Evolutionary conservation across 2,329 filamentous ascomycete species (phyloP), one percentile per base, ranked within the genome.

Genomic region (Fusarium kyushuense): DNA sequence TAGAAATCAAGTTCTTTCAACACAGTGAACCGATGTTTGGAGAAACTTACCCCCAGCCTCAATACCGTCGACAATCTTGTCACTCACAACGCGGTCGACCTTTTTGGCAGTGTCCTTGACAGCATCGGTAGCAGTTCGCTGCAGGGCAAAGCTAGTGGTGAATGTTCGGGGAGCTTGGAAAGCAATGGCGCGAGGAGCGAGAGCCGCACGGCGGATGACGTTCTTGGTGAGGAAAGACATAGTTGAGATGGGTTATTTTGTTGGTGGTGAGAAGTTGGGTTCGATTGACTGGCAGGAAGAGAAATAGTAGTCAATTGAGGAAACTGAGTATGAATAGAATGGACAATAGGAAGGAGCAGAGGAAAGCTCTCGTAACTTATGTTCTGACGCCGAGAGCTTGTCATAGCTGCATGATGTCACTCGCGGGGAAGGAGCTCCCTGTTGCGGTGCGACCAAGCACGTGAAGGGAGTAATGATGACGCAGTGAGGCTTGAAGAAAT

Each of bases 51-150:
- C 77, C 48, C 84, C 84, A 46, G 81, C 79, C 69, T 90, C 82
- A 74, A 91, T 88, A 17, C 86, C 87, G 38, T 87, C 85, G 29
- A 89, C 85, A 19, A 90, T 74, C 75, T 88, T 89, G 75, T 88
- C 84, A 61, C 85, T 84, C 41, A 90, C 86, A 49, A 80, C 82
- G 30, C 86, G 82, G 79, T 90, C 87, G 8, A 89, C 86, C 8
- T 78, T 79, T 78, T 90, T 88, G 58, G 87, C 77, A 5, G 83
- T 83, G 64, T 90, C 87, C 78, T 89, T 90, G 71, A 86, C 84
- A 1, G 82, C 70, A 58, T 89, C 86, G 52, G 84, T 79, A 4
- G 83, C 79, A 12, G 82, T 79, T 79, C 87, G 88, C 46, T 80
- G 80, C 11, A 77, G 69, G 3, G 76, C 75, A 12, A 81, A 65